Conservation (phyloP, 2,329 filamentous ascomycete genomes). For the Acrodontium crateriforme region DNA sequence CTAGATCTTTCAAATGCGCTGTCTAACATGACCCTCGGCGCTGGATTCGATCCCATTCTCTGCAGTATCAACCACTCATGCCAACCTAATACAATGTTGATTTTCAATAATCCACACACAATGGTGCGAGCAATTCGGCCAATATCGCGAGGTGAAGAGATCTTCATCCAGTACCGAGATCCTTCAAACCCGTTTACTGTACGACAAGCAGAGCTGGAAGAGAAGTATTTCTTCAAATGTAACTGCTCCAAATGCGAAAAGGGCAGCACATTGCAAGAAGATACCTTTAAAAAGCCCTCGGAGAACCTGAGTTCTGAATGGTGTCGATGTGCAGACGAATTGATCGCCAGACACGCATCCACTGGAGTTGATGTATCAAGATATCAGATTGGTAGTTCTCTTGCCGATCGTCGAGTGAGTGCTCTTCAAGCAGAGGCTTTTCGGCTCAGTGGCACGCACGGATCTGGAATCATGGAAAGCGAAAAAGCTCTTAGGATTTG, state of each 20-base stretch:
- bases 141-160: constrained; percentile 42
- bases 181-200: constrained; percentile 35
- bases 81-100: constrained; percentile 43
- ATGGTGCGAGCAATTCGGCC: constrained; percentile 38
- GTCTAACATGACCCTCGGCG: constrained; percentile 41
- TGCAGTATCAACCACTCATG: constrained; percentile 49
- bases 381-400: constrained; percentile 1
- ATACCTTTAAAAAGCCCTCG: constrained; percentile 26
- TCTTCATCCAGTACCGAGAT: constrained; percentile 50
- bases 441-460: neutral
- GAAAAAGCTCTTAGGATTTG: constrained; percentile 14
- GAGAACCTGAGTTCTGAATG: constrained; percentile 13
- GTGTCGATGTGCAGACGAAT: constrained; percentile 1
- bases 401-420: neutral
- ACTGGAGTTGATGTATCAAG: neutral
- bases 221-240: constrained; percentile 47
- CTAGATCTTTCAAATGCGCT: constrained; percentile 42
- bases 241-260: constrained; percentile 37
- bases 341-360: constrained; percentile 1
- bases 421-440: constrained; percentile 1
- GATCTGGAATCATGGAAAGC: constrained; percentile 1
- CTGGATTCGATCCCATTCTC: constrained; percentile 43
- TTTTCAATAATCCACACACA: constrained; percentile 41
- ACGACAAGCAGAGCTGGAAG: constrained; percentile 39
- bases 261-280: constrained; percentile 25